These are phyloP conservation scores for Aspergillus oerlinghausenensis DNA, from an alignment of 2,329 filamentous ascomycete genomes.

Conservation along the genomic window DNA sequence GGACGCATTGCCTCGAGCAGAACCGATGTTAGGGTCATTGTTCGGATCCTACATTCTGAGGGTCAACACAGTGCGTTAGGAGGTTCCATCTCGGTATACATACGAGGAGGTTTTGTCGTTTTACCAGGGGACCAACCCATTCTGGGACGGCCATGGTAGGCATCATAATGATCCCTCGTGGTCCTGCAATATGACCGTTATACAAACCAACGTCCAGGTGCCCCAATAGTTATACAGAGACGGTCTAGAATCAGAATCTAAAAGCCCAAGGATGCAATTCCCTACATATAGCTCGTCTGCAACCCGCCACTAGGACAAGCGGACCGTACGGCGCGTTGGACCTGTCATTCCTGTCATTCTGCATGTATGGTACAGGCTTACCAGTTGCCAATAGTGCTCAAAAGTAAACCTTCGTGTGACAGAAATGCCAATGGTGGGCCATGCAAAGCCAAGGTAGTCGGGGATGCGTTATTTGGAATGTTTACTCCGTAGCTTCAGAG, in stretches of 20 bases:
- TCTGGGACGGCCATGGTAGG: background rate
- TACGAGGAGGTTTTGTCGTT: slow-evolving; percentile 4
- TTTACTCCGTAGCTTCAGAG: background rate
- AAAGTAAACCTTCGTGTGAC: background rate
- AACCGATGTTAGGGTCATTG: slow-evolving; percentile 40
- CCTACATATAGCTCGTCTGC: slow-evolving; percentile 4
- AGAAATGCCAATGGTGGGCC: background rate
- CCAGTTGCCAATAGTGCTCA: background rate
- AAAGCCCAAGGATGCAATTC: background rate
- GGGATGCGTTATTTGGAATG: background rate
- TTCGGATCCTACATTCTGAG: slow-evolving; percentile 27
- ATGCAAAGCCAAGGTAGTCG: background rate
- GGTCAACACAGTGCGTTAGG: background rate
- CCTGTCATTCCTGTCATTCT: slow-evolving; percentile 30
- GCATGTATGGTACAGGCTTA: background rate
- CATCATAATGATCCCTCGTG: background rate
- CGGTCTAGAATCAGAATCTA: background rate
- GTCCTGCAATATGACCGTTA: background rate
- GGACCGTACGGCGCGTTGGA: slow-evolving; percentile 15
- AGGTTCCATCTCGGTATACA: background rate
- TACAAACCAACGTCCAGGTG: background rate
- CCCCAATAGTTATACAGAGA: background rate
- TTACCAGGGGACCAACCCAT: background rate
- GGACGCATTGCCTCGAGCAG: slow-evolving; percentile 36
- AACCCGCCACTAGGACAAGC: slow-evolving; percentile 6